Evolutionary conservation across 2,329 filamentous ascomycete genomes (phyloP), one percentile per base, ranked within the genome.

Genomic region (Zymoseptoria pseudotritici): DNA sequence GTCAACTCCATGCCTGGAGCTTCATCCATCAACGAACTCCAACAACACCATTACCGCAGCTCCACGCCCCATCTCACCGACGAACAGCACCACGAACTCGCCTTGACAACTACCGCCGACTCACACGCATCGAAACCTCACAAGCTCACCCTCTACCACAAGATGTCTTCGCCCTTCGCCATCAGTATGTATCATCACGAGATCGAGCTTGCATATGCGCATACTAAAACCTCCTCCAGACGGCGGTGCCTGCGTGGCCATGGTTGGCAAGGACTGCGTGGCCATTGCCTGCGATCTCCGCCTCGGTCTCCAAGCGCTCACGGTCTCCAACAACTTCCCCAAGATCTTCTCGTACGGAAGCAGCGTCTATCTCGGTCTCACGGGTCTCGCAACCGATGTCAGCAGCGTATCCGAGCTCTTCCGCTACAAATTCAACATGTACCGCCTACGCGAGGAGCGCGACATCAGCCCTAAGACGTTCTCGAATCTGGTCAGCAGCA

Each of bases 381-480:
- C 94, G 4, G 94, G 94, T 58, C 89, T 99, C 56, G 94, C 94
- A 63, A 99, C 94, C 70, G 94, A 99, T 76, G 91, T 99, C 66
- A 85, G 85, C 66, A 97, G 93, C 69, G 93, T 99, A 69, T 89
- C 88, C 71, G 93, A 99, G 79, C 88, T 97, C 68, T 96, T 99
- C 85, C 91, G 94, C 74, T 97, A 96, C 86, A 99, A 99, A 84
- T 91, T 96, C 77, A 99, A 99, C 85, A 95, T 99, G 90, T 99
- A 99, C 85, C 90, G 94, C 67, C 86, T 99, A 72, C 90, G 94
- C 73, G 94, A 99, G 83, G 94, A 99, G 83, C 91, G 94, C 74
- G 84, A 91, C 81, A 97, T 99, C 78, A 88, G 90, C 58, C 94
- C 94, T 53, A 85, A 89, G 75, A 99, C 94, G 61, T 91, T 99